A percentile compares a stretch with the other conserved stretches of the same genome.
These are phyloP conservation scores for Sphaceloma murrayae DNA, from an alignment of 2,329 filamentous ascomycete genomes.

Conservation along the genomic window DNA sequence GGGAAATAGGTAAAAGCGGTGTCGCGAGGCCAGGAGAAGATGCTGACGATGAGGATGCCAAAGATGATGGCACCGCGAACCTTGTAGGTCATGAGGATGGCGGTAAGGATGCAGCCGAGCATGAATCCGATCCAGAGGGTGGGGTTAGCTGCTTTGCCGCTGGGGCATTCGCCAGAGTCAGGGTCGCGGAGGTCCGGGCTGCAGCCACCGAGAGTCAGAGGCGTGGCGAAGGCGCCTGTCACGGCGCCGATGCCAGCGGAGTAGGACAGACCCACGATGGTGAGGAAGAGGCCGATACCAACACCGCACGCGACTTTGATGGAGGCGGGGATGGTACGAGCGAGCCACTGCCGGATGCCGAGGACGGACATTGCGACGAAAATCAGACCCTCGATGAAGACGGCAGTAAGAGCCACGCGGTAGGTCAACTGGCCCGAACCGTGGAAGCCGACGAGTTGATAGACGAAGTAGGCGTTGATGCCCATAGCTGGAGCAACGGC, in stretches of 20 bases:
- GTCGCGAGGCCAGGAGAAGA: constrained; percentile 77
- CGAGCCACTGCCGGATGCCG: constrained; percentile 80
- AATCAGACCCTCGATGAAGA: constrained; percentile 80
- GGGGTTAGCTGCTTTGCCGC: constrained; percentile 69
- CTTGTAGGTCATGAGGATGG: constrained; percentile 72
- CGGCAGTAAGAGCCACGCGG: constrained; percentile 67
- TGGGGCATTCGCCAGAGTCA: constrained; percentile 50
- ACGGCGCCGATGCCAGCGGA: constrained; percentile 73
- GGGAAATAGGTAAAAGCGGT: constrained; percentile 77
- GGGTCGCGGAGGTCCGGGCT: constrained; percentile 36
- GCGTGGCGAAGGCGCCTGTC: constrained; percentile 57
- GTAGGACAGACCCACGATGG: constrained; percentile 67
- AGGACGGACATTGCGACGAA: constrained; percentile 72
- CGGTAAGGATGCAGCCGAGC: constrained; percentile 70
- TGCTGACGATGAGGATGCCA: constrained; percentile 72
- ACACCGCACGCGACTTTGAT: constrained; percentile 83
- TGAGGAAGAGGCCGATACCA: constrained; percentile 75
- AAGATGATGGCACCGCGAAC: constrained; percentile 80
- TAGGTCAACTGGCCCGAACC: constrained; percentile 66
- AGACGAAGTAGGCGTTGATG: constrained; percentile 80
- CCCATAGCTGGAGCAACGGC: constrained; percentile 68
- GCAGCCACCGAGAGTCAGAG: constrained; percentile 68
- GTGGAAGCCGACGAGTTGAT: constrained; percentile 67
- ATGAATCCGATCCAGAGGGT: constrained; percentile 86
- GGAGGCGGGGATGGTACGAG: constrained; percentile 68